Evolutionary conservation across 306 rosid genomes (phyloP).

Genomic region (Medicago lupulina): DNA sequence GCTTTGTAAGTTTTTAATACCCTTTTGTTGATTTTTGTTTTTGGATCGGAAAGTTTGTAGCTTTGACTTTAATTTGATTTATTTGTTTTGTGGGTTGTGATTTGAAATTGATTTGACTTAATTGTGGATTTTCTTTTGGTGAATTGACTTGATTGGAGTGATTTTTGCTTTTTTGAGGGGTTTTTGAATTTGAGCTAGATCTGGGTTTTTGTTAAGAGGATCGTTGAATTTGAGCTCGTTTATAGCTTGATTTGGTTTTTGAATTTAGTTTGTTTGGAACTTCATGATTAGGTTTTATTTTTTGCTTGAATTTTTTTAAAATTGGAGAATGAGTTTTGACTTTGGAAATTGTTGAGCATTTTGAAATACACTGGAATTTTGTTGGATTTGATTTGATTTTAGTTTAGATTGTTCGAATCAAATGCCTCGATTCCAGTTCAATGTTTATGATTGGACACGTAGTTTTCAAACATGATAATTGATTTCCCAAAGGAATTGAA

Average conservation of each 20-base stretch:
- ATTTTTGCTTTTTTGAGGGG: neutral
- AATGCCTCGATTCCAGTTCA: neutral
- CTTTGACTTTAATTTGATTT: neutral
- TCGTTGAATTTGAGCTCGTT: neutral
- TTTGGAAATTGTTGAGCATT: slow-evolving; percentile 14
- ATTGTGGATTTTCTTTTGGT: neutral
- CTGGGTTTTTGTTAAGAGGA: neutral
- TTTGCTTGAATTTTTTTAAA: neutral
- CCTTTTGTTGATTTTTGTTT: neutral
- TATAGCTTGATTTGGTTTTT: neutral
- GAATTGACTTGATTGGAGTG: slow-evolving; percentile 4
- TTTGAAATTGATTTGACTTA: neutral
- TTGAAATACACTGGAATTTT: neutral
- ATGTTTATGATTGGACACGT: neutral
- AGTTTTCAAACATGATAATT: neutral
- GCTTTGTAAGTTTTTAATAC: slow-evolving; percentile 62
- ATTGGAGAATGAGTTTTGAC: neutral
- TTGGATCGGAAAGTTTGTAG: neutral
- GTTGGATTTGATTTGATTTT: slow-evolving; percentile 17
- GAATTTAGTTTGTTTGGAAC: slow-evolving; percentile 7
- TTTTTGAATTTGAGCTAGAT: neutral
- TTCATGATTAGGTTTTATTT: neutral
- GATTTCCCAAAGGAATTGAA: neutral
- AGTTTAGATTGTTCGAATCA: neutral
- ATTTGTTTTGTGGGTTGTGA: slow-evolving; percentile 18